A percentile compares a stretch with the other conserved stretches of the same genome.
Conservation (phyloP, 805 yeast species). For the Pichia occidentalis region DNA sequence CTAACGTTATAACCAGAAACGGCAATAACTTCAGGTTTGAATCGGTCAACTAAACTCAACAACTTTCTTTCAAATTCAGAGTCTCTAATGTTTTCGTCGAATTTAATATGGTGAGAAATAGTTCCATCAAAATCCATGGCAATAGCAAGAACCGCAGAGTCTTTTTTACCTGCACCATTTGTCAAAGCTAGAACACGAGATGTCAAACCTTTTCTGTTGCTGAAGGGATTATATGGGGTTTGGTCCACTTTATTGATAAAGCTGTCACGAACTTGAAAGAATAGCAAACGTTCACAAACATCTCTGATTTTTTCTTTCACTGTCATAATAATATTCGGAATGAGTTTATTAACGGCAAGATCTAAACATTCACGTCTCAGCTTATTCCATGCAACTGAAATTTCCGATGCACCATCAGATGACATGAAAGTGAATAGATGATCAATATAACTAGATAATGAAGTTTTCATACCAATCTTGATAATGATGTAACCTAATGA, state of each 20-base stretch:
- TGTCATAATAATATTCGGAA: slow-evolving; percentile 61
- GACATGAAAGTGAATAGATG: slow-evolving; percentile 50
- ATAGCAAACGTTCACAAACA: slow-evolving; percentile 65
- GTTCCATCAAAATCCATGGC: slow-evolving; percentile 76
- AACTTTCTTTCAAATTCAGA: slow-evolving; percentile 62
- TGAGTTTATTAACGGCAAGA: slow-evolving; percentile 59
- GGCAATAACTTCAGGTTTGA: slow-evolving; percentile 85
- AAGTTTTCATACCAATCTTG: slow-evolving; percentile 48
- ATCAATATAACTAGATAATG: slow-evolving; percentile 37
- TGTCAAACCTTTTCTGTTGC: slow-evolving; percentile 69
- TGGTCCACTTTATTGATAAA: slow-evolving; percentile 76
- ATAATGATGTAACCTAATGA: slow-evolving; percentile 63
- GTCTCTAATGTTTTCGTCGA: slow-evolving; percentile 64
- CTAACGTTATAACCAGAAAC: slow-evolving; percentile 81
- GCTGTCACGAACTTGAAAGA: slow-evolving; percentile 59
- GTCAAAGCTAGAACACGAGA: slow-evolving; percentile 81
- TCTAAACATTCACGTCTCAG: slow-evolving; percentile 63
- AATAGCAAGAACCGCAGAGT: slow-evolving; percentile 82
- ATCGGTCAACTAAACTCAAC: slow-evolving; percentile 49
- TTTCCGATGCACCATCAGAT: slow-evolving; percentile 72
- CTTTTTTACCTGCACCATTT: slow-evolving; percentile 78
- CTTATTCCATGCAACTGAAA: slow-evolving; percentile 75
- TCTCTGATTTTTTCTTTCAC: slow-evolving; percentile 78
- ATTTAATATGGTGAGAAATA: slow-evolving; percentile 67
- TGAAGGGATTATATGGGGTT: slow-evolving; percentile 85